These are phyloP conservation scores for Globisporangium rhizosaccharum DNA, from an alignment of 352 stramenopile genomes.

Conservation along the genomic window DNA sequence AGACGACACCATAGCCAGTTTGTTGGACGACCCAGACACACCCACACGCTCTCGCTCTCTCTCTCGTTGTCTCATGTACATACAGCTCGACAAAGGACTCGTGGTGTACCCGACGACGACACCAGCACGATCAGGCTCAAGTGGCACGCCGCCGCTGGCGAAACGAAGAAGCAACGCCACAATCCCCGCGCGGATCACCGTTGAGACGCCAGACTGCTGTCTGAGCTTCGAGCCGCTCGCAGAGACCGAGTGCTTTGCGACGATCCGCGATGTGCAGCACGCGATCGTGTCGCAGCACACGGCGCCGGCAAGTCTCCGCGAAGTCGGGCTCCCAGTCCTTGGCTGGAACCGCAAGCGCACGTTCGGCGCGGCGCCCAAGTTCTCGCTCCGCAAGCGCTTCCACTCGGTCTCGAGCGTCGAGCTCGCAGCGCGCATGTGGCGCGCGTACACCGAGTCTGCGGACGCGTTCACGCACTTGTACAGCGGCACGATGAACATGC, in stretches of 20 bases:
- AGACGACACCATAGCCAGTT: too few relatives aligned
- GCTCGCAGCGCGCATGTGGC: constrained; percentile 18
- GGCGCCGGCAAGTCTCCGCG: constrained; percentile 7
- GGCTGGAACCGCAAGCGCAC: constrained; percentile 34
- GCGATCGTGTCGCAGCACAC: constrained; percentile 18
- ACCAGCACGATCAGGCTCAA: not conserved
- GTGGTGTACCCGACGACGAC: not conserved
- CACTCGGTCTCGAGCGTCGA: constrained; percentile 7
- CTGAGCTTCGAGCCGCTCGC: constrained; percentile 20
- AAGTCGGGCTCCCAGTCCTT: constrained; percentile 18
- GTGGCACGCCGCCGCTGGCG: not conserved
- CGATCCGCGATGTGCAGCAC: constrained; percentile 11
- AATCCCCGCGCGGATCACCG: constrained; percentile 3
- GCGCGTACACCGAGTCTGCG: constrained; percentile 23
- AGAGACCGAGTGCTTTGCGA: constrained; percentile 17
- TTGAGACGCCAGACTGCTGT: constrained; percentile 14
- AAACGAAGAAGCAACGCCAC: not conserved
- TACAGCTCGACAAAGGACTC: not conserved
- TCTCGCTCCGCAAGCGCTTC: constrained; percentile 30
- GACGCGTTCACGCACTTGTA: constrained; percentile 28
- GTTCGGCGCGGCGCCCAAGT: constrained; percentile 17
- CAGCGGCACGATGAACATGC: constrained; percentile 23
- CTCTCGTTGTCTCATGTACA: not conserved
- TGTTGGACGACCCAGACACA: not conserved
- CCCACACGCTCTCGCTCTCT: not conserved